Base-by-base conservation (phyloP, 2,329 filamentous ascomycete genomes). In the Penicillium paneum region DNA sequence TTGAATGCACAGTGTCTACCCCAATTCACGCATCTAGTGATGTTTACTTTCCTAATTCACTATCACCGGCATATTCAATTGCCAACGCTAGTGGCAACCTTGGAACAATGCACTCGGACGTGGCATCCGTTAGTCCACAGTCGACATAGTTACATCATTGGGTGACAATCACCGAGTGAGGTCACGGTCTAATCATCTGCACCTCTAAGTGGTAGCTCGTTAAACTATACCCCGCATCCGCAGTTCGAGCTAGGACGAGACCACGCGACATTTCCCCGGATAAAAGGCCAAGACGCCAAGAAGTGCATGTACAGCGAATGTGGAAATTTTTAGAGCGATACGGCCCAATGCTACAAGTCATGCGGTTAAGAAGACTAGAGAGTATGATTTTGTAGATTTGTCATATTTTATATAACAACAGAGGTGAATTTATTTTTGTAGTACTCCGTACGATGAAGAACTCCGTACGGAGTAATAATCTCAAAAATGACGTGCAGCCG, bases 181-280 rank as follows among this genome's bases (percentile, higher is more conserved):
- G 34, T 42, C 47, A 47, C 21, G 21, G 19, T 13, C 7, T 26
- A 36, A 32, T 32, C 3, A n/a, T 42, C 28, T 42, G 28, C 34
- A 21, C 19, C 12, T 15, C 39, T 41, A 10, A 17, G 35, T n/a
- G 42, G 24, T 35, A 44, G 46, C 34, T 35, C 59, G 45, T 31
- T 44, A 21, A n/a, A n/a, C 53, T 57, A 59, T 59, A 63, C 62
- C 62, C 62, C 62, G 60, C 62, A 64, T 63, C 48, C 50, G 43
- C 50, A 34, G 39, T 13, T 50, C 39, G 21, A 45, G 19, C 51
- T 49, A 41, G 31, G 39, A 35, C 17, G 38, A 36, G 41, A 42
- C 62, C 62, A 64, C 62, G 60, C 62, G 62, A 64, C 55, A 54
- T 49, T 64, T 62, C 62, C 62, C 62, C 62, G 55, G 60, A 64